Evolutionary conservation across 805 yeast species (phyloP), one percentile per base, ranked within the genome.

Genomic region (Wickerhamomyces pijperi): DNA sequence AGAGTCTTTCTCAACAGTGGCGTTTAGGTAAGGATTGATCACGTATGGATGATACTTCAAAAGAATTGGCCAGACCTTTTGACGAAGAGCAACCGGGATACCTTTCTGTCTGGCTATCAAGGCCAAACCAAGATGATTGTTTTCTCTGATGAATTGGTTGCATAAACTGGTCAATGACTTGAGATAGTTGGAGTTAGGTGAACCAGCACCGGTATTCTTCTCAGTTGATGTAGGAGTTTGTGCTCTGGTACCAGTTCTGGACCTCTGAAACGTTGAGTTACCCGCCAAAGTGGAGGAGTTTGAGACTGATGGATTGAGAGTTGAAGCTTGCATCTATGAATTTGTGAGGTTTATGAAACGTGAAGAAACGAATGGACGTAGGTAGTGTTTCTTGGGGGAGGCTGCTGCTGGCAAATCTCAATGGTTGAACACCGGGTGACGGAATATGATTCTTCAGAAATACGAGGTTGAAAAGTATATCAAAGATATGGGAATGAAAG

Each of bases 11-110:
- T 59, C 63, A 4, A 56, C 66, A 36, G 46, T 49, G 3, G 63
- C 61, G 45, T 69, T 90, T 3, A 85, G 68, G 48, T 74, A 81
- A 0, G 96, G 95, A 37, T 76, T 67, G 25, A 74, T 59, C 13
- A 85, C 95, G 63, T 78, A 83, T 1, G 97, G 96, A 56, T 88
- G 97, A 50, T 76, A 76, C 47, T 78, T 78, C 41, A 88, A 59
- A 37, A 88, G 58, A 4, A 84, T 60, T 1, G 96, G 95, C 97
- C 97, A 88, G 7, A 84, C 82, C 41, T 70, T 65, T 47, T 75
- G 76, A 43, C 97, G 68, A 39, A 86, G 64, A 41, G 76, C 70
- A 1, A 94, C 90, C 1, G 97, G 97, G 20, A 87, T 66, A 3
- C 97, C 97, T 41, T 76, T 65, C 47, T 80, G 87, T 45, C 95